These are phyloP conservation scores for Zasmidium citrigriseum DNA, from an alignment of 2,329 filamentous ascomycete species.

Conservation along the genomic window DNA sequence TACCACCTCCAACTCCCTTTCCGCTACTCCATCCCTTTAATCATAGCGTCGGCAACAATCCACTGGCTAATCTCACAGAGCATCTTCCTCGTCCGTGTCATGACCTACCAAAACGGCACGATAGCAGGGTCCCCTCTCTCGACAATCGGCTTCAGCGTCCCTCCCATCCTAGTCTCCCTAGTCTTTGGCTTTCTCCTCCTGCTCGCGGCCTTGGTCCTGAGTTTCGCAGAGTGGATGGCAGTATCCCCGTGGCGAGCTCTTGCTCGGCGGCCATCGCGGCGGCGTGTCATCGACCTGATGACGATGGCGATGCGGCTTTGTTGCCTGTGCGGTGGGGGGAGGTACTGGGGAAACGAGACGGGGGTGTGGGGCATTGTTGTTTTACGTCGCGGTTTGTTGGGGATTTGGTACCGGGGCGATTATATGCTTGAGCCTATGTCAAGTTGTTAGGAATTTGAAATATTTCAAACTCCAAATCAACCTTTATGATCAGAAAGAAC, in stretches of 20 bases:
- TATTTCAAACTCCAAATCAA: too few relatives aligned
- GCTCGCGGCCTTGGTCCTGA: constrained; percentile 1
- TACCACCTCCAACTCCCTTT: constrained; percentile 47
- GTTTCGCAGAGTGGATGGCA: constrained; percentile 7
- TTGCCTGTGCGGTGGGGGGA: constrained; percentile 9
- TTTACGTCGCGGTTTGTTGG: too few relatives aligned
- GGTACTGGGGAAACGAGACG: not conserved
- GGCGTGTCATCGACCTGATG: constrained; percentile 8
- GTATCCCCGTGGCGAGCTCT: constrained; percentile 7
- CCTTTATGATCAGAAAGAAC: too few relatives aligned
- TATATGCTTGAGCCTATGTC: too few relatives aligned
- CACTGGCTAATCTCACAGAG: constrained; percentile 50
- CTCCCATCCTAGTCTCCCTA: constrained; percentile 12
- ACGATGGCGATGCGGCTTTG: constrained; percentile 6
- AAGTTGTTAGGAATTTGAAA: too few relatives aligned
- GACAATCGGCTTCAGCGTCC: constrained; percentile 13
- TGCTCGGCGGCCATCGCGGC: constrained; percentile 6
- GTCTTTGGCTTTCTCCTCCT: constrained; percentile 8
- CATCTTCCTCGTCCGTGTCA: constrained; percentile 44
- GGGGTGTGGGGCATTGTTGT: constrained; percentile 8
- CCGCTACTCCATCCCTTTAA: constrained; percentile 40
- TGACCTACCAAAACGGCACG: constrained; percentile 15
- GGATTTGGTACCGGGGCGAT: too few relatives aligned
- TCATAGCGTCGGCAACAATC: constrained; percentile 35
- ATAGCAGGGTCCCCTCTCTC: not conserved